phyloP scores from a whole-genome alignment of 768 basidiomycete genomes.

The Termitomyces sp. region DNA sequence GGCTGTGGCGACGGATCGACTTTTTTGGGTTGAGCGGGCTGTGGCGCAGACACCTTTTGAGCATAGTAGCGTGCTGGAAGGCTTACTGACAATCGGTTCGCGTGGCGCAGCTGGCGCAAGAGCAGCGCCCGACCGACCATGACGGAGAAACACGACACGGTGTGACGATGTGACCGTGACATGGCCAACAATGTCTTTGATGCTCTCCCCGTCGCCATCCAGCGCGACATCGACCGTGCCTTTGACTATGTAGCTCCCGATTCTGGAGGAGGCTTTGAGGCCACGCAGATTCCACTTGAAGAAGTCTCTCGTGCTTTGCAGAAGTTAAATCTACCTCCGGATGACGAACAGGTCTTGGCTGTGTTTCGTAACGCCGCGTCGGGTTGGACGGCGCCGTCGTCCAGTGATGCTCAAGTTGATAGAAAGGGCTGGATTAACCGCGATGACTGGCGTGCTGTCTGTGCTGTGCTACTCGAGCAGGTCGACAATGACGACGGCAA shows the following conservation, averaged over 20 bases:
- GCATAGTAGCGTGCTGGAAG: neutral
- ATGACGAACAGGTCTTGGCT: conserved; percentile 66
- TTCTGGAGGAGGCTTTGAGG: conserved; percentile 4
- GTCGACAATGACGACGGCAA: conserved; percentile 20
- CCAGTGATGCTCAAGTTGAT: conserved; percentile 10
- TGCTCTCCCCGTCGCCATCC: conserved; percentile 34
- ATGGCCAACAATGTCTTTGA: conserved; percentile 23
- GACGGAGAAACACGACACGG: conserved; percentile 1
- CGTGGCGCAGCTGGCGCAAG: conserved; percentile 9
- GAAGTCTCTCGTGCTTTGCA: conserved; percentile 58
- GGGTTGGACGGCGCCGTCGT: conserved; percentile 49
- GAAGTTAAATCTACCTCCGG: conserved; percentile 56
- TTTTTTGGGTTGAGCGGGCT: neutral
- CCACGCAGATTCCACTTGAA: conserved; percentile 43
- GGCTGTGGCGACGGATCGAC: neutral
- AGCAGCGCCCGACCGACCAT: conserved; percentile 13
- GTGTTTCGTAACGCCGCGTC: conserved; percentile 73
- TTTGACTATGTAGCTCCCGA: conserved; percentile 29
- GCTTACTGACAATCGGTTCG: neutral
- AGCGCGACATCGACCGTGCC: conserved; percentile 44
- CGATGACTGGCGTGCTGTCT: conserved; percentile 78
- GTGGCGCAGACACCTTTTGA: neutral
- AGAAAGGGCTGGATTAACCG: conserved; percentile 38
- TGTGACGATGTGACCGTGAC: conserved; percentile 11
- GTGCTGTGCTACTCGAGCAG: conserved; percentile 62